Evolutionary conservation across 371 early-diverging fungal species (phyloP).

Genomic region (Mortierella sp.): DNA sequence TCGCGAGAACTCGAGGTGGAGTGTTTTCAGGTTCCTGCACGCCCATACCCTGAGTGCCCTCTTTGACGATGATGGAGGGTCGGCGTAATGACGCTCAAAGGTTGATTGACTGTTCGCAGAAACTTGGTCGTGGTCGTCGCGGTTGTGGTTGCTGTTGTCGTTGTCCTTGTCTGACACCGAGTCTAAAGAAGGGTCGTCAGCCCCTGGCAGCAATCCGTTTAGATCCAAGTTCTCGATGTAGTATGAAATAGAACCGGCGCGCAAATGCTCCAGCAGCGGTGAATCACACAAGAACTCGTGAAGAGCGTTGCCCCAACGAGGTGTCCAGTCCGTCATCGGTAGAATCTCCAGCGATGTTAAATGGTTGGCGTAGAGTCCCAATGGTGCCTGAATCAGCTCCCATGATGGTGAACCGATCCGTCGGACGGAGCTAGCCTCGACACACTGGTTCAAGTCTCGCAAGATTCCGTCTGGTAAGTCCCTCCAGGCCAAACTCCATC

Average conservation of each 20-base stretch:
- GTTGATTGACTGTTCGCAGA: neutral
- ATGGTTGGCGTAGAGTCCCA: slow-evolving; percentile 10
- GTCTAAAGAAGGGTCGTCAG: neutral
- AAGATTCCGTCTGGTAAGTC: slow-evolving; percentile 29
- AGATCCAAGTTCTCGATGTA: slow-evolving; percentile 42
- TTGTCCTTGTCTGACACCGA: neutral
- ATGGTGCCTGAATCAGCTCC: neutral
- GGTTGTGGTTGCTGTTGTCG: slow-evolving; percentile 10
- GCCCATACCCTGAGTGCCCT: slow-evolving; percentile 27
- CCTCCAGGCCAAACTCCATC: slow-evolving; percentile 32
- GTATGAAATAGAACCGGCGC: slow-evolving; percentile 28
- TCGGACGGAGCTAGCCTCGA: slow-evolving; percentile 4
- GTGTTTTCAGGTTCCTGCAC: slow-evolving; percentile 36
- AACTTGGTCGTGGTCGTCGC: neutral
- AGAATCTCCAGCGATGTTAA: slow-evolving; percentile 39
- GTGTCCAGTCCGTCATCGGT: slow-evolving; percentile 24
- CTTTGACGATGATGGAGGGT: neutral
- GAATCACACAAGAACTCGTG: slow-evolving; percentile 31
- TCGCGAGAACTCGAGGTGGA: slow-evolving; percentile 36
- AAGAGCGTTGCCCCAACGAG: slow-evolving; percentile 32
- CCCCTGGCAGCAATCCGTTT: slow-evolving; percentile 19
- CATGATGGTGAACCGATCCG: neutral
- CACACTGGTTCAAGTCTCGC: slow-evolving; percentile 28
- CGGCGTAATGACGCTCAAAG: neutral
- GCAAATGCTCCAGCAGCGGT: slow-evolving; percentile 27